A percentile compares a stretch with the other conserved stretches of the same genome.
These are phyloP conservation scores for Diaporthe citrichinensis DNA, from an alignment of 2,329 filamentous ascomycete genomes.

Conservation along the genomic window DNA sequence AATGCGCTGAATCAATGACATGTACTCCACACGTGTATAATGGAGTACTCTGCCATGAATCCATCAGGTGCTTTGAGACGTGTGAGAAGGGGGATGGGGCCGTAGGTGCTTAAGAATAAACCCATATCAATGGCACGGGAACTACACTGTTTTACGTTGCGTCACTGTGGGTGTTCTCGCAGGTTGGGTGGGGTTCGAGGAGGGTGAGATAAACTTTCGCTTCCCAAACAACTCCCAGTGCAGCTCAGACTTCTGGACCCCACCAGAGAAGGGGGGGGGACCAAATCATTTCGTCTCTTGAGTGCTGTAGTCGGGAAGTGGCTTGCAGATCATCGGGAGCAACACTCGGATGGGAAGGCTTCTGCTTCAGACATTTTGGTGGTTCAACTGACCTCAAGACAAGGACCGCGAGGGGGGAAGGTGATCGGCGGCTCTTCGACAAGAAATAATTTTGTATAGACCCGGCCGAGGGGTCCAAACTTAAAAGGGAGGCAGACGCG, in stretches of 20 bases:
- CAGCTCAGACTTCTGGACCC: constrained; percentile 15
- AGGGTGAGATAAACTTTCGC: constrained; percentile 22
- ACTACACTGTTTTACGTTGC: constrained; percentile 6
- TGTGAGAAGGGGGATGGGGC: background rate
- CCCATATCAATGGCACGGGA: background rate
- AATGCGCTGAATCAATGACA: background rate
- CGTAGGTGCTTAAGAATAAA: background rate
- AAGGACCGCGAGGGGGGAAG: background rate
- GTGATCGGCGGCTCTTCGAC: background rate
- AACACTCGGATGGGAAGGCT: background rate
- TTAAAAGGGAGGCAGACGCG: constrained; percentile 11
- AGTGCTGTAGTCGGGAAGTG: background rate
- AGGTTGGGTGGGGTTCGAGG: background rate
- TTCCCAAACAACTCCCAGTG: constrained; percentile 16
- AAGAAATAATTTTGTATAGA: background rate
- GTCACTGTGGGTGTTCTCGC: constrained; percentile 15
- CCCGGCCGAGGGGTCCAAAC: constrained; percentile 9
- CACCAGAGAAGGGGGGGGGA: background rate
- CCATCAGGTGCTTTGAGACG: background rate
- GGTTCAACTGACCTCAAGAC: background rate
- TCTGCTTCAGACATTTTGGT: background rate
- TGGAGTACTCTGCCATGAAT: constrained; percentile 24
- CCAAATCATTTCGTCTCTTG: background rate
- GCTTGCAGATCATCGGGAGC: constrained; percentile 5
- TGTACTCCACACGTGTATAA: constrained; percentile 22